A percentile compares a stretch with the other conserved stretches of the same genome.
phyloP scores from a whole-genome alignment of 768 basidiomycete genomes.

The Tricholoma sp. region DNA sequence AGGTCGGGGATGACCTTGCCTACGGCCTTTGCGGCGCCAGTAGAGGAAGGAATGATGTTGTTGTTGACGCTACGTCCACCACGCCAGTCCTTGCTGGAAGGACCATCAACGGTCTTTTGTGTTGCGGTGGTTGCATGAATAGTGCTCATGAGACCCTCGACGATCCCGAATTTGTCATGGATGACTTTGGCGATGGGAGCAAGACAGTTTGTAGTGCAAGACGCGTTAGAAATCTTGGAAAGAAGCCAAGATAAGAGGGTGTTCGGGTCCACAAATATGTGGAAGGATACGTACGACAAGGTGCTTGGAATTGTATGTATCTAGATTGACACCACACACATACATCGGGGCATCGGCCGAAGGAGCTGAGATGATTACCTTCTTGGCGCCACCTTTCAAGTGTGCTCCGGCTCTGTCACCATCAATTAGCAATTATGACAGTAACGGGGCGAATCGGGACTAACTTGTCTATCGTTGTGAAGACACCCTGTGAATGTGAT shows the following conservation, averaged over 20 bases:
- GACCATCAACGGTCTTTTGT: conserved; percentile 93
- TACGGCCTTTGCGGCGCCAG: conserved; percentile 98
- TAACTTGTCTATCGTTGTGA: conserved; percentile 92
- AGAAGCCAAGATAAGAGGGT: background rate
- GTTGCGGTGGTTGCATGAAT: conserved; percentile 97
- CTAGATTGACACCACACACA: conserved; percentile 94
- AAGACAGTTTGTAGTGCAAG: conserved; percentile 99
- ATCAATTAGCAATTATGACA: conserved; percentile 11
- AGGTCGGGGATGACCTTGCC: conserved; percentile 95
- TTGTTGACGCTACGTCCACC: conserved; percentile 93
- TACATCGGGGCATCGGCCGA: conserved; percentile 97
- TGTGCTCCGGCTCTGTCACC: conserved; percentile 74
- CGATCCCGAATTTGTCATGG: conserved; percentile 94
- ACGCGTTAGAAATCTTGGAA: conserved; percentile 89
- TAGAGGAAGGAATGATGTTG: conserved; percentile 99
- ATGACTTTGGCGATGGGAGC: conserved; percentile 99
- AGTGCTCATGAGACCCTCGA: conserved; percentile 98
- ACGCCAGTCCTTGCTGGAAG: conserved; percentile 95
- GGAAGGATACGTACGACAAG: conserved; percentile 57
- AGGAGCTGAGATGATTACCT: conserved; percentile 98
- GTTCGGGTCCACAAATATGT: conserved; percentile 15
- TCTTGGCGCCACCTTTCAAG: conserved; percentile 98
- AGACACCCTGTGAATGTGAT: conserved; percentile 68
- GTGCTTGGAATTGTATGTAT: conserved; percentile 84
- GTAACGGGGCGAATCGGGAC: conserved; percentile 6